Evolutionary conservation across 345 rosid genomes (phyloP), one percentile per base, ranked within the genome.

Genomic region (Crucihimalaya himalaica): DNA sequence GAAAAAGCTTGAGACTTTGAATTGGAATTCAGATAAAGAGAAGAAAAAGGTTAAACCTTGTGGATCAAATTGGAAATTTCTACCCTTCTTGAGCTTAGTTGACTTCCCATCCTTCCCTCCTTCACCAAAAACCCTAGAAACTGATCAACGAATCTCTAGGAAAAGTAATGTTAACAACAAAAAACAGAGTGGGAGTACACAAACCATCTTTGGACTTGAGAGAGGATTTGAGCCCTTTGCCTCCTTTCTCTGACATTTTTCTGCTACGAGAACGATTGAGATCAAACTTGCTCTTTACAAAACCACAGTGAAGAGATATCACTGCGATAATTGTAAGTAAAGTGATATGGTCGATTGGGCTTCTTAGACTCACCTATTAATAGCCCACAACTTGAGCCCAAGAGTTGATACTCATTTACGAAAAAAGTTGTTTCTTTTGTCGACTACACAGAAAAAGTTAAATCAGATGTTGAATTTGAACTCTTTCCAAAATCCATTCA

Each of bases 201-300:
- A 61, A 70, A 76, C 85, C 86, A 73, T 63, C 42, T 39, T 60
- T 71, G 23, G 76, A 15, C 67, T 88, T 87, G 76, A 88, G 23
- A 54, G 91, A 85, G 12, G 83, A 46, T n/a, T 88, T 82, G 31
- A 78, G 76, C 55, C 85, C 87, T 80, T 80, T 86, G 25, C 98
- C 96, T 77, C 93, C 93, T 74, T 91, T 93, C 70, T 87, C 98
- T 82, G 80, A 71, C 83, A 84, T 79, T 15, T 77, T 9, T 10
- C n/a, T 68, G 10, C 60, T 55, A 31, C 42, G 57, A 62, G 32
- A 50, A 14, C 16, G 25, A 52, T 35, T 12, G 46, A 42, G 16
- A 56, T 31, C 6, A n/a, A n/a, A n/a, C n/a, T n/a, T n/a, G n/a
- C n/a, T 15, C 51, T 23, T 58, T 48, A 19, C 52, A 47, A 45